phyloP scores from a whole-genome alignment of 768 basidiomycete species.

The Mycena rebaudengoi region DNA sequence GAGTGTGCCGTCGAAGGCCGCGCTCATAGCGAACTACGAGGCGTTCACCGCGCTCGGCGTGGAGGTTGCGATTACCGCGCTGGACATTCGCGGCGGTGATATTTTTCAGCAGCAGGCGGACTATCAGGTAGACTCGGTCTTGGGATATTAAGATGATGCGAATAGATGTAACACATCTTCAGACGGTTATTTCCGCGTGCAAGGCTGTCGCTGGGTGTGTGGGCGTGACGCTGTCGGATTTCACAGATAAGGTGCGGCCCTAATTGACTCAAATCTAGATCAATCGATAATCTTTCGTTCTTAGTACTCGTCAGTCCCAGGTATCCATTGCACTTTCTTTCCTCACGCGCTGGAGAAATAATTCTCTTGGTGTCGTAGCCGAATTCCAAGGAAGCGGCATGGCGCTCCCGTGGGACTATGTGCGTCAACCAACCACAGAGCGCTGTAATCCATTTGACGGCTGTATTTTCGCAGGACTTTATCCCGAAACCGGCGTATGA shows the following conservation, averaged over 20 bases:
- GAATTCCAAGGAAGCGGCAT: constrained; percentile 32
- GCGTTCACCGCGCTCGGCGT: constrained; percentile 66
- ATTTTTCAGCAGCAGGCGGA: constrained; percentile 64
- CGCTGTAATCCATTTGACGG: no score
- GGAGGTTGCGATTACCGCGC: constrained; percentile 73
- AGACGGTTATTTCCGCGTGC: constrained; percentile 62
- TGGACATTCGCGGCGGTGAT: constrained; percentile 62
- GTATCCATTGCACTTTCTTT: not conserved
- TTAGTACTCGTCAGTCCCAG: constrained; percentile 34
- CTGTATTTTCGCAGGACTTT: constrained; percentile 40
- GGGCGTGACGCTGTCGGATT: constrained; percentile 41
- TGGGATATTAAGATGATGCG: no score
- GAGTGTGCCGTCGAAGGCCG: constrained; percentile 50
- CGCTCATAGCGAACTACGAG: constrained; percentile 55
- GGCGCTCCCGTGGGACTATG: constrained; percentile 31
- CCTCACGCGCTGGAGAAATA: no score
- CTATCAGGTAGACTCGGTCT: no score
- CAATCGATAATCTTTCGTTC: not conserved
- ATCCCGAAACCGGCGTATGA: constrained; percentile 54
- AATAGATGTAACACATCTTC: no score
- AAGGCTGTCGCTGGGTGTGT: constrained; percentile 49
- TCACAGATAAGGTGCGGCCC: constrained; percentile 33
- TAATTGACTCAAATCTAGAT: not conserved
- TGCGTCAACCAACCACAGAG: no score
- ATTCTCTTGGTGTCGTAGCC: not conserved